A percentile compares a stretch with the other conserved stretches of the same genome.
phyloP scores from a whole-genome alignment of 306 rosid genomes.

The Dalbergia oliveri region DNA sequence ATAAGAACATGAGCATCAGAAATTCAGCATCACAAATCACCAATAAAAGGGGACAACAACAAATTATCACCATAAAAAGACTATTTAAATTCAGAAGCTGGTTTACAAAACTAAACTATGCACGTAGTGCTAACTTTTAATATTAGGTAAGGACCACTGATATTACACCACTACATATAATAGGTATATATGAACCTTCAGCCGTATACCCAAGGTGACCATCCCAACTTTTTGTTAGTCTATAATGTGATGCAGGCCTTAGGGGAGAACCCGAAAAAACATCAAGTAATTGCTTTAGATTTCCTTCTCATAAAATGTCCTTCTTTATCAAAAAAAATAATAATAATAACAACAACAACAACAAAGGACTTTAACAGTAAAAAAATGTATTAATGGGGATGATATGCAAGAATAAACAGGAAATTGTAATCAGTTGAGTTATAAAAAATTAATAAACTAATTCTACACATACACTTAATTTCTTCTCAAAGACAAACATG shows the following conservation, averaged over 20 bases:
- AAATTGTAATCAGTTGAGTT: conserved; percentile 29
- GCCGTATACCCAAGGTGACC: background rate
- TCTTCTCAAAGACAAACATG: conserved; percentile 28
- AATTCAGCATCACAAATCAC: conserved; percentile 40
- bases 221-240: conserved; percentile 23
- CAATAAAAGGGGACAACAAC: conserved; percentile 22
- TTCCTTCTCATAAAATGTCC: background rate
- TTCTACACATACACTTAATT: conserved; percentile 31
- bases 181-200: background rate
- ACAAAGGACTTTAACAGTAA: background rate
- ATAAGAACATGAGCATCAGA: conserved; percentile 30
- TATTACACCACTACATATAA: background rate
- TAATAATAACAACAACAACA: too few relatives aligned
- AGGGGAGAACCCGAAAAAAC: conserved; percentile 30
- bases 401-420: conserved; percentile 19
- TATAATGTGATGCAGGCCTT: conserved; percentile 18
- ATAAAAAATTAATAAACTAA: background rate
- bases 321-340: background rate
- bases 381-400: conserved; percentile 26
- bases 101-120: background rate
- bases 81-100: conserved; percentile 24
- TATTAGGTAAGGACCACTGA: conserved; percentile 4
- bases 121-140: background rate
- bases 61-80: conserved; percentile 37
- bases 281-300: conserved; percentile 19